Evolutionary conservation across 2,329 filamentous ascomycete species (phyloP), one percentile per base, ranked within the genome.

Genomic region (Arthrobotrys entomopaga): DNA sequence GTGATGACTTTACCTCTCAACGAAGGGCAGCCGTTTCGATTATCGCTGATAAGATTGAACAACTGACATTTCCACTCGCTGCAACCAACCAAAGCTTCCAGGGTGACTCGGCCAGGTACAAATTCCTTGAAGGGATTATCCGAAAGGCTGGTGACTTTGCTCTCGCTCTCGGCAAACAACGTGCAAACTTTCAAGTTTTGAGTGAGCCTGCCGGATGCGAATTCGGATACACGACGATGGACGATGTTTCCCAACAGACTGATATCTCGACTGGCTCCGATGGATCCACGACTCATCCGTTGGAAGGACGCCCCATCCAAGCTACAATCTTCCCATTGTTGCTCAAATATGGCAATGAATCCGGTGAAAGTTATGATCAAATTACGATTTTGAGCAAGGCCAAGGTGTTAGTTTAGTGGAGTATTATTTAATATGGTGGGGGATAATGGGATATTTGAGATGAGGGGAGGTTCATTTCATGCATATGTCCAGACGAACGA

Each of bases 321-420:
- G 69, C 69, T 6, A 73, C 69, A 15, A 16, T 73, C 19, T 73
- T 59, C 61, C 69, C 69, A 29, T 54, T 73, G 22, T 40, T 73
- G 16, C 50, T 73, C 4, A 73, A 73, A 49, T 73, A 73, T 13
- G 69, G 69, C 29, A 73, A 66, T 29, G 69, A 73, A 42, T 59
- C 69, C 4, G 69, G 69, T 10, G 69, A 73, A 13, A 61, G 54
- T 20, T 73, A 73, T 16, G 69, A 73, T 42, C 69, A 73, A 52
- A 73, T 73, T 29, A 73, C 69, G 61, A 73, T 73, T 66, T 66
- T 73, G 61, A 73, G 69, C 42, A 73, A 73, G 26, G 69, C 69
- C 46, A 73, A 73, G 40, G 69, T 73, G 43, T 57, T 73, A 40
- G 61, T 73, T 22, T 73, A 73, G 40, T 29, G 19, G 16, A n/a